phyloP scores from a whole-genome alignment of 2,329 filamentous ascomycete species.

The Trichoderma lentiforme region DNA sequence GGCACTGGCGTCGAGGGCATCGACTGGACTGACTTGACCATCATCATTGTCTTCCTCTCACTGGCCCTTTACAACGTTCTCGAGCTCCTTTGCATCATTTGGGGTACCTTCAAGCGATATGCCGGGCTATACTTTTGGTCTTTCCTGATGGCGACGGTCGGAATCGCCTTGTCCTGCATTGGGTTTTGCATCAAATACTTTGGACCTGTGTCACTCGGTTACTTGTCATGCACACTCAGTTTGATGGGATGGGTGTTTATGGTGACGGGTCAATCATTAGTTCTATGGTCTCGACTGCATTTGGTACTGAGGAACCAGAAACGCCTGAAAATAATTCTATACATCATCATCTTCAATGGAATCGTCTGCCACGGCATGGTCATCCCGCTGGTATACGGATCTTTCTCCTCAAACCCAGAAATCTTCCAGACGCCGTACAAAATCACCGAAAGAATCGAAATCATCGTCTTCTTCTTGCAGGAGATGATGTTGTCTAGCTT shows the following conservation, averaged over 20 bases:
- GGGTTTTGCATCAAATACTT: slow-evolving; percentile 45
- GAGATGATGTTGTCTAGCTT: slow-evolving; percentile 49
- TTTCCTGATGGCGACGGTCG: slow-evolving; percentile 32
- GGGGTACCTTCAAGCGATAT: slow-evolving; percentile 42
- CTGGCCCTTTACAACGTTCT: slow-evolving; percentile 16
- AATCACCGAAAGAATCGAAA: slow-evolving; percentile 50
- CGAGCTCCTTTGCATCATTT: slow-evolving; percentile 38
- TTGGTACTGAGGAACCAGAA: slow-evolving; percentile 50
- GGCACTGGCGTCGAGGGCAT: not conserved
- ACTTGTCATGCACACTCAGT: slow-evolving; percentile 23
- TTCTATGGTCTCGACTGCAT: slow-evolving; percentile 61
- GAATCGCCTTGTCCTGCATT: slow-evolving; percentile 36
- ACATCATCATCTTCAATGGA: slow-evolving; percentile 55
- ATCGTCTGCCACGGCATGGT: slow-evolving; percentile 53
- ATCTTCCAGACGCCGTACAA: slow-evolving; percentile 32
- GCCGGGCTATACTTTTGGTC: slow-evolving; percentile 38
- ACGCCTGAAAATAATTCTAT: slow-evolving; percentile 47
- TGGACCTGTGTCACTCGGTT: slow-evolving; percentile 18
- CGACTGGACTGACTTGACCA: not conserved
- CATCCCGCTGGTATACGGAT: slow-evolving; percentile 53
- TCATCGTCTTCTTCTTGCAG: slow-evolving; percentile 53
- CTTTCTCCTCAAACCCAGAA: slow-evolving; percentile 33
- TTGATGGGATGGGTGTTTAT: slow-evolving; percentile 37
- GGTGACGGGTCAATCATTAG: slow-evolving; percentile 58
- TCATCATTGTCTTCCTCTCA: slow-evolving; percentile 16